Base-by-base conservation (phyloP, 73 alveolate genomes). In the Durusdinium trenchii region DNA sequence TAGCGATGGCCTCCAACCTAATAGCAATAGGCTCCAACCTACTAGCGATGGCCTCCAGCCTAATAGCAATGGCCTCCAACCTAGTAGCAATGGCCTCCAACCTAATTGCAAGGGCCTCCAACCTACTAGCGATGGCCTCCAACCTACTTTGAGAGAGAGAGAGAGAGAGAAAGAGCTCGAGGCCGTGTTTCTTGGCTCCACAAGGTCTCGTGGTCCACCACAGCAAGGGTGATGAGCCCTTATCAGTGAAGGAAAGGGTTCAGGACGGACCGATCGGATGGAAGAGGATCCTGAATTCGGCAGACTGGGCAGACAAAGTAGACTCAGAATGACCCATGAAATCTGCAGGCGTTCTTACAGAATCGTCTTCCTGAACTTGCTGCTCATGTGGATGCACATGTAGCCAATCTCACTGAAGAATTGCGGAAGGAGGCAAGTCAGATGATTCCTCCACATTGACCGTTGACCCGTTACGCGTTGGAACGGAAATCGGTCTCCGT, bases 171-270 rank as follows among this genome's bases (percentile, higher is more conserved):
- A n/a, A n/a, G n/a, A n/a, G n/a, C n/a, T n/a, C n/a, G n/a, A n/a
- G n/a, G n/a, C n/a, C n/a, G n/a, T n/a, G n/a, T n/a, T n/a, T n/a
- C n/a, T n/a, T n/a, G n/a, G n/a, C n/a, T n/a, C n/a, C n/a, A n/a
- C n/a, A n/a, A 89, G 96, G 96, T 51, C 45, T 89, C 50, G 75
- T 89, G n/a, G 96, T 89, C 5, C 96, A 89, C 54, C 96, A 89
- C 96, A 89, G 96, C 96, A 89, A 89, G 86, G 96, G 96, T 38
- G 96, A 89, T 40, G 96, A 89, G 73, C 96, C 96, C 52, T 48
- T 89, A 69, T 89, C 96, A 3, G 96, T 89, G 84, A 89, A 89
- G 60, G 96, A 89, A 43, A 35, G 96, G 40, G 96, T 89, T 51
- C 96, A 89, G 96, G 96, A 42, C 69, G 51, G 95, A 1, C 14